These are phyloP conservation scores for Apostasia shenzhenica DNA, from an alignment of 106 monocot genomes.

Conservation along the genomic window DNA sequence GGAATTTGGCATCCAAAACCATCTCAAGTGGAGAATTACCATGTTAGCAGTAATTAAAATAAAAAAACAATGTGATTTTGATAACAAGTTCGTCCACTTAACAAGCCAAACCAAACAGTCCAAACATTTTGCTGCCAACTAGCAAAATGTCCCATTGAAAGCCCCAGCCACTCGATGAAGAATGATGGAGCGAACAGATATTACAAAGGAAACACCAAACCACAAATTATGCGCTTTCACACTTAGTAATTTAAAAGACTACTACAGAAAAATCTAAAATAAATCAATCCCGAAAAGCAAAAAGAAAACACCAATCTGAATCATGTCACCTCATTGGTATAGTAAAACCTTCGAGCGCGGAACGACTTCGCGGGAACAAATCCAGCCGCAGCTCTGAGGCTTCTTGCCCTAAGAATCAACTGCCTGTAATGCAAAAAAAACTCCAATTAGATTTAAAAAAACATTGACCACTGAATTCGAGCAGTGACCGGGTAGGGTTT, in stretches of 20 bases:
- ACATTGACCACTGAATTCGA: not conserved
- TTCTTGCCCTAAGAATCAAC: slow-evolving; percentile 26
- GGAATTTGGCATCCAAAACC: too few species aligned
- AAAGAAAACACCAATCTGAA: not conserved
- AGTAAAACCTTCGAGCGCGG: slow-evolving; percentile 15
- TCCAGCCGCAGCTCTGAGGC: slow-evolving; percentile 17
- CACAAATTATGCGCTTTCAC: too few species aligned
- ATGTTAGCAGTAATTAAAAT: too few species aligned
- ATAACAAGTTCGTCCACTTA: too few species aligned
- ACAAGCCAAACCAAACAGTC: too few species aligned
- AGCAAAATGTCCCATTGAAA: too few species aligned
- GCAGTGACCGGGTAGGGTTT: not conserved
- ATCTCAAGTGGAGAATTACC: too few species aligned
- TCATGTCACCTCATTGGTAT: slow-evolving; percentile 23
- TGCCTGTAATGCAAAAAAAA: slow-evolving; percentile 15
- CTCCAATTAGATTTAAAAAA: not conserved
- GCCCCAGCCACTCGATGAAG: too few species aligned
- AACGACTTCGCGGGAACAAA: slow-evolving; percentile 21
- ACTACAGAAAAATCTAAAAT: not conserved
- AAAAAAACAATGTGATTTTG: too few species aligned
- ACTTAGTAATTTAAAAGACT: not conserved
- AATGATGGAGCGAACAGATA: too few species aligned
- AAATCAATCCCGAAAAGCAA: not conserved
- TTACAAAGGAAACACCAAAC: too few species aligned
- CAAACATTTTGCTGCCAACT: too few species aligned